Percentiles rank a stretch among this genome's conserved stretches.
Evolutionary conservation across 2,329 filamentous ascomycete species (phyloP).

Genomic region (Fulvia fulva): DNA sequence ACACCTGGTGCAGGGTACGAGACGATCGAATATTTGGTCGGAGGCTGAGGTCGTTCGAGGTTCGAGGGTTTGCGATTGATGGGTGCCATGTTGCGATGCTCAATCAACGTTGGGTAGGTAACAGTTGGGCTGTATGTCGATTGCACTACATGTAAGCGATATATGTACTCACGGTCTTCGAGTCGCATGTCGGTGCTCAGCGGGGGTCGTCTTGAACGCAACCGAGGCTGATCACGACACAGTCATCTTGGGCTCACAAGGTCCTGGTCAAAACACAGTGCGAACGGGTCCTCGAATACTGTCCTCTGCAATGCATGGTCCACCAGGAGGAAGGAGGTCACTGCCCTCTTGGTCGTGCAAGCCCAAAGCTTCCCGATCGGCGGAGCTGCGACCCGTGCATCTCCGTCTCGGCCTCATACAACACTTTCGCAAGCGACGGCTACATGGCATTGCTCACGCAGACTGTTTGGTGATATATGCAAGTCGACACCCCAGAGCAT

Average conservation of each 20-base stretch:
- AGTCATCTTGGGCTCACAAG: background rate
- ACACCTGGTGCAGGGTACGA: conserved; percentile 33
- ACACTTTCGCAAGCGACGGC: no score
- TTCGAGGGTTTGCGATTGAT: conserved; percentile 19
- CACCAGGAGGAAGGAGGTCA: no score
- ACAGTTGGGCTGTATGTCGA: background rate
- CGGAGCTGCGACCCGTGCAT: no score
- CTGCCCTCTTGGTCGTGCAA: no score
- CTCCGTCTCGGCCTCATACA: no score
- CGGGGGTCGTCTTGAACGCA: background rate
- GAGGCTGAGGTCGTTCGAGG: conserved; percentile 21
- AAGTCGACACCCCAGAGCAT: no score
- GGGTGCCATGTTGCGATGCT: conserved; percentile 10
- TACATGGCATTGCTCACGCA: no score
- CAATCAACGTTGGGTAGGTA: background rate
- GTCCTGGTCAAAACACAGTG: no score
- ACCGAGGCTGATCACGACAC: background rate
- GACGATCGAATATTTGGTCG: conserved; percentile 26
- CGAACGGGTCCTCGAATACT: no score
- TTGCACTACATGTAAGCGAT: background rate
- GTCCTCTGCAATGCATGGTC: no score
- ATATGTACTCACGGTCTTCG: background rate
- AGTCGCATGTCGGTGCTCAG: background rate
- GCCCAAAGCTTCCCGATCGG: no score
- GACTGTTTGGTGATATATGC: no score